These are phyloP conservation scores for Galerina sulciceps DNA, from an alignment of 768 basidiomycete species.

Conservation along the genomic window DNA sequence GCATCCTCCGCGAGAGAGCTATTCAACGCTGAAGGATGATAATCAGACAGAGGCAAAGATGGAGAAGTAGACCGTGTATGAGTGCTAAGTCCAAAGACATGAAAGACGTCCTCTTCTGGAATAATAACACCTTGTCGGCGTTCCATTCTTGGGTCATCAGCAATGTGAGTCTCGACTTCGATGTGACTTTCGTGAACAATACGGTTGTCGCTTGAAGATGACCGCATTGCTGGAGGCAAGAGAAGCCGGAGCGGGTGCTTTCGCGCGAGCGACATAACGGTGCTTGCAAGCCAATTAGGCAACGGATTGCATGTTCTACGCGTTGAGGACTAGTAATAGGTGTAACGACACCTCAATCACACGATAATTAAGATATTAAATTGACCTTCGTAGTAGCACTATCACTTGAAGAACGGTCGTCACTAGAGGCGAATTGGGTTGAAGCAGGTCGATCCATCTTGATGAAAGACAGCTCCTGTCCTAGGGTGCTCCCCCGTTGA, in stretches of 20 bases:
- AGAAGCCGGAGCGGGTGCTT: constrained; percentile 54
- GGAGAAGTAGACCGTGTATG: neutral
- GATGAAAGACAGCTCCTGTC: constrained; percentile 44
- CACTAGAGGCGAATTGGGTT: neutral
- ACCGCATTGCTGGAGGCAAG: constrained; percentile 27
- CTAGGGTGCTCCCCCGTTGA: constrained; percentile 35
- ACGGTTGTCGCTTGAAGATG: neutral
- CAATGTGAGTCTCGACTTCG: neutral
- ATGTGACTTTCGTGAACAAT: too few relatives aligned
- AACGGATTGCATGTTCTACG: constrained; percentile 35
- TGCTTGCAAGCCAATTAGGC: constrained; percentile 60
- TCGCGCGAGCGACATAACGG: constrained; percentile 49
- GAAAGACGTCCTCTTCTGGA: constrained; percentile 12
- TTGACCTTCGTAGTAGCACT: constrained; percentile 20
- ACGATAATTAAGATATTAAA: constrained; percentile 5
- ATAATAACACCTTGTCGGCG: neutral
- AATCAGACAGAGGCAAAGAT: neutral
- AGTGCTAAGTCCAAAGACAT: constrained; percentile 6
- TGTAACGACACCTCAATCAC: neutral
- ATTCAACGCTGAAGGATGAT: neutral
- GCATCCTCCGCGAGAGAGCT: neutral
- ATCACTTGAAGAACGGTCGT: constrained; percentile 13
- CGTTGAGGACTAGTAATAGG: constrained; percentile 15
- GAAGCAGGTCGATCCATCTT: constrained; percentile 37
- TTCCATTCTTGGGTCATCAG: neutral